Evolutionary conservation across 2,329 filamentous ascomycete species (phyloP).

Genomic region (Tolypocladium cylindrosporum): DNA sequence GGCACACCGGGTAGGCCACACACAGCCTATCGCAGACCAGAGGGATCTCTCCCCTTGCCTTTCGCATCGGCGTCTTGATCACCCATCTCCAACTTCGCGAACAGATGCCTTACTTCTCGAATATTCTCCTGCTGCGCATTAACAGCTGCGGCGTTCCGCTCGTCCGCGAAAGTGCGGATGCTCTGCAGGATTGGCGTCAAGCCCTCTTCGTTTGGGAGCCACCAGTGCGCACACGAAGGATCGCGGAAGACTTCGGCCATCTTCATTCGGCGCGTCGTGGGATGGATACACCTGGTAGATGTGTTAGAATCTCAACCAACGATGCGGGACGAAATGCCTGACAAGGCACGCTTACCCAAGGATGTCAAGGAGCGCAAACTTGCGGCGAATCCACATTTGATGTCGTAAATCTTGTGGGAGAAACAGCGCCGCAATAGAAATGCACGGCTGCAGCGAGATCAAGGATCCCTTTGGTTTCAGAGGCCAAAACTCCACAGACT

Average conservation of each 20-base stretch:
- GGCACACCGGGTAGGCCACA: background rate
- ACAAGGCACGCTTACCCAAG: conserved; percentile 52
- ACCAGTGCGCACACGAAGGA: conserved; percentile 68
- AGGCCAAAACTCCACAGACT: conserved; percentile 65
- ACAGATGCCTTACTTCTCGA: conserved; percentile 66
- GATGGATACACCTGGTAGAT: conserved; percentile 65
- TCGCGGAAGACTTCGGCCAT: conserved; percentile 70
- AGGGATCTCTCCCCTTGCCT: too few relatives aligned
- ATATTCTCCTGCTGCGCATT: conserved; percentile 53
- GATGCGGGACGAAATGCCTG: background rate
- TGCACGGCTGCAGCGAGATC: conserved; percentile 61
- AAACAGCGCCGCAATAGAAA: conserved; percentile 70
- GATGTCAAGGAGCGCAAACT: conserved; percentile 68
- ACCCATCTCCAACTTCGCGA: conserved; percentile 42
- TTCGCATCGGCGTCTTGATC: background rate
- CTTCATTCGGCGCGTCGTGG: conserved; percentile 59
- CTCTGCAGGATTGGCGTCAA: conserved; percentile 64
- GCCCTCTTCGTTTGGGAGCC: conserved; percentile 75
- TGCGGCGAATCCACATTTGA: conserved; percentile 68
- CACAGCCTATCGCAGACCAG: background rate
- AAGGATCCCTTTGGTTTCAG: conserved; percentile 59
- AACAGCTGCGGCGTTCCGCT: conserved; percentile 55
- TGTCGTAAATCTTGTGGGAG: conserved; percentile 66
- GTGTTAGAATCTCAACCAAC: conserved; percentile 1
- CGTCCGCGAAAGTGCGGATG: conserved; percentile 72